Evolutionary conservation across 345 rosid genomes (phyloP).

Genomic region (Boechera retrofracta): DNA sequence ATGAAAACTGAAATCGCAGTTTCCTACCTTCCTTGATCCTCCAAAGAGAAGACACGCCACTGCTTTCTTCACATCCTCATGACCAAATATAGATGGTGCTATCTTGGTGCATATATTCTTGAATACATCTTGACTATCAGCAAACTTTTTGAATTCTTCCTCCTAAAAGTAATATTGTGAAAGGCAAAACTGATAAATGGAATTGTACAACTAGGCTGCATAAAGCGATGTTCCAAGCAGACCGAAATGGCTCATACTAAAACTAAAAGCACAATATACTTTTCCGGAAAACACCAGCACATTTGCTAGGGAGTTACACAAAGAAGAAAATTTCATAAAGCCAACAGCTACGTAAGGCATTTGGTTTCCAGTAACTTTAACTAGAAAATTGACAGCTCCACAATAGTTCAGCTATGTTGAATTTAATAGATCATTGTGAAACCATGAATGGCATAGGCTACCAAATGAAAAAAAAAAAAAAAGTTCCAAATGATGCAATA

Average conservation of each 20-base stretch:
- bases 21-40: constrained; percentile 85
- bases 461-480: too few relatives aligned
- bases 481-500: constrained; percentile 10
- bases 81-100: constrained; percentile 95
- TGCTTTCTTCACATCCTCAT: constrained; percentile 87
- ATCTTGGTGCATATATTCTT: constrained; percentile 73
- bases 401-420: background rate
- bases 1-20: constrained; percentile 10
- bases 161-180: constrained; percentile 49
- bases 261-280: background rate
- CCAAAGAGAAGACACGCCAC: constrained; percentile 95
- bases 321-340: background rate
- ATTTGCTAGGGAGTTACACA: background rate
- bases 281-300: constrained; percentile 1
- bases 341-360: background rate
- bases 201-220: constrained; percentile 14
- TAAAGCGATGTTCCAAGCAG: background rate
- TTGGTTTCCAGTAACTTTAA: background rate
- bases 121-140: constrained; percentile 64
- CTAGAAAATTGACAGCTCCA: too few relatives aligned
- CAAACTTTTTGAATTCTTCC: constrained; percentile 91
- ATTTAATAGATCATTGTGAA: too few relatives aligned
- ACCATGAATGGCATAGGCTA: too few relatives aligned
- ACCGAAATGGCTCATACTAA: background rate
- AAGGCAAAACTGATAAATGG: constrained; percentile 11